These are phyloP conservation scores for Stemphylium vesicarium DNA, from an alignment of 2,329 filamentous ascomycete genomes.

Conservation along the genomic window DNA sequence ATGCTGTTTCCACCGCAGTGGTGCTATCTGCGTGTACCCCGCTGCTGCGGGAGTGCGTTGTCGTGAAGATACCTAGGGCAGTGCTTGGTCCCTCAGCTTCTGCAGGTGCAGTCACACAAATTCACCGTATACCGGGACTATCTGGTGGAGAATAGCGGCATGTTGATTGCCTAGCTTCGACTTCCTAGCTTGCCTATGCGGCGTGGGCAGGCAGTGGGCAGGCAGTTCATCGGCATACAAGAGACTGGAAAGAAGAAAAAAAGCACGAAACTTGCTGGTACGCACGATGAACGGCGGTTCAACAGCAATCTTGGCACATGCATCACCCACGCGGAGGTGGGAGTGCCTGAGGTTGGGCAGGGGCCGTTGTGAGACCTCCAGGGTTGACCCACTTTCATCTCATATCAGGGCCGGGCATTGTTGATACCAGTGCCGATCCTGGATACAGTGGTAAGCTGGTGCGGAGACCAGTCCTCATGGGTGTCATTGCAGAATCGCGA, in stretches of 20 bases:
- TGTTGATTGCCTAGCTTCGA: not conserved
- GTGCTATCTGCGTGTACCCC: conserved; percentile 1
- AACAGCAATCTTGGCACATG: conserved; percentile 8
- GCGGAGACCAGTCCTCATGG: conserved; percentile 5
- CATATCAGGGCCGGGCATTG: conserved; percentile 5
- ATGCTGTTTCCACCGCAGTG: conserved; percentile 1
- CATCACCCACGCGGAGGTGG: not conserved
- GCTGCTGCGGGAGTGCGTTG: conserved; percentile 3
- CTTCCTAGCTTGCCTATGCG: not conserved
- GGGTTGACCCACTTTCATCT: conserved; percentile 7
- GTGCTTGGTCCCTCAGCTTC: conserved; percentile 3
- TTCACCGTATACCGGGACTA: conserved; percentile 1
- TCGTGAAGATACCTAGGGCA: conserved; percentile 1
- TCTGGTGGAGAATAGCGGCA: not conserved
- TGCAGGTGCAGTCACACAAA: conserved; percentile 9
- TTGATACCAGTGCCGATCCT: conserved; percentile 13
- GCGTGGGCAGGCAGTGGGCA: conserved; percentile 6
- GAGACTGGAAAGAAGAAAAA: conserved; percentile 8
- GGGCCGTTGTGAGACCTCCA: conserved; percentile 4
- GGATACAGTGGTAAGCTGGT: conserved; percentile 2
- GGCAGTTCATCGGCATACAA: conserved; percentile 1
- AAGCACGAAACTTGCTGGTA: conserved; percentile 5
- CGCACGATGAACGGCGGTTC: conserved; percentile 1
- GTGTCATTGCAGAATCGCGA: conserved; percentile 6
- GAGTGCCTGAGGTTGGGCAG: conserved; percentile 7